These are phyloP conservation scores for Kockiozyma suomiensis DNA, from an alignment of 805 yeast species.

Conservation along the genomic window DNA sequence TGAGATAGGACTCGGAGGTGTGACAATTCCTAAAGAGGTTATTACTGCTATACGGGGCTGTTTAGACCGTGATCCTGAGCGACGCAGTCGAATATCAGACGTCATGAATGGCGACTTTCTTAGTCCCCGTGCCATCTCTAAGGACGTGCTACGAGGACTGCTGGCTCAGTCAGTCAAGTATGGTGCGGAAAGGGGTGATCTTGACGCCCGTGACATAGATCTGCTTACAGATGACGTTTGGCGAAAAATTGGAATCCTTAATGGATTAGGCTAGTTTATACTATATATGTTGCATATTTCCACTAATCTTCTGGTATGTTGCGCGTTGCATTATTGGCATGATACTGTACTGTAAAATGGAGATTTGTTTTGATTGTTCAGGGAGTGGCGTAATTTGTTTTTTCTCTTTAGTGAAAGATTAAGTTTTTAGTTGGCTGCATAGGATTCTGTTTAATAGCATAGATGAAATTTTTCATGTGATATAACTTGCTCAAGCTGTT, in stretches of 20 bases:
- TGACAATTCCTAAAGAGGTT: conserved; percentile 66
- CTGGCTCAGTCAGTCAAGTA: conserved; percentile 75
- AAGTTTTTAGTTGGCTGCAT: too few species aligned
- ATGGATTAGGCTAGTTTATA: background rate
- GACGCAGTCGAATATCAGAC: conserved; percentile 64
- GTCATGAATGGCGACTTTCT: conserved; percentile 67
- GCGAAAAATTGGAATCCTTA: conserved; percentile 25
- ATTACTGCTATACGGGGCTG: conserved; percentile 75
- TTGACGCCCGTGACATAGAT: conserved; percentile 16
- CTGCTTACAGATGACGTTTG: conserved; percentile 31
- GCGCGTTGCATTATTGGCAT: background rate
- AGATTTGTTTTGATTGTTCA: too few species aligned
- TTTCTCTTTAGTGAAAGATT: too few species aligned
- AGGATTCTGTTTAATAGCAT: too few species aligned
- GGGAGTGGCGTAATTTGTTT: too few species aligned
- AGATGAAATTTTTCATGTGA: too few species aligned
- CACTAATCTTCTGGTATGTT: too few species aligned
- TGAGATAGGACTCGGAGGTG: conserved; percentile 59
- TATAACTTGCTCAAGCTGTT: too few species aligned
- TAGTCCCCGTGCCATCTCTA: conserved; percentile 72
- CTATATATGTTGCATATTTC: background rate
- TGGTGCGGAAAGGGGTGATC: conserved; percentile 52
- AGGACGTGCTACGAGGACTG: conserved; percentile 65
- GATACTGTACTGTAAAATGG: too few species aligned
- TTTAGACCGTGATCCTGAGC: conserved; percentile 66